These are phyloP conservation scores for Acephala macrosclerotiorum DNA, from an alignment of 2,329 filamentous ascomycete species.

Conservation along the genomic window DNA sequence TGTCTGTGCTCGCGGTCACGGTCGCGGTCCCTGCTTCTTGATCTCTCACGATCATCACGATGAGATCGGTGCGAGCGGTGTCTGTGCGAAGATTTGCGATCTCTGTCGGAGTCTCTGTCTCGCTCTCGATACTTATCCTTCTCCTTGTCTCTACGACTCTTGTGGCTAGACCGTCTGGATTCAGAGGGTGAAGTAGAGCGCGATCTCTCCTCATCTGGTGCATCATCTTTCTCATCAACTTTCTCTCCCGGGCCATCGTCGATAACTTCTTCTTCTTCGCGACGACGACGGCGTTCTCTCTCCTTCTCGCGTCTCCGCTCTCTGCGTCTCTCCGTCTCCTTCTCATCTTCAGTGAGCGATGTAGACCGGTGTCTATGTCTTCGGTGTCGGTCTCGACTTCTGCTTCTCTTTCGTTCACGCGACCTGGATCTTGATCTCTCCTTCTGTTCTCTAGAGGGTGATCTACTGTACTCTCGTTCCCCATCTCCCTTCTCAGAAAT, in stretches of 20 bases:
- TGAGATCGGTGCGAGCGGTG: conserved; percentile 58
- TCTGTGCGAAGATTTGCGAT: conserved; percentile 46
- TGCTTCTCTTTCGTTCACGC: conserved; percentile 38
- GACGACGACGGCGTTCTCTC: conserved; percentile 39
- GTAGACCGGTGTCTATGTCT: conserved; percentile 43
- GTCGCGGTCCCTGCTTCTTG: conserved; percentile 49
- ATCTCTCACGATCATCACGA: conserved; percentile 49
- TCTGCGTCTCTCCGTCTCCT: conserved; percentile 42
- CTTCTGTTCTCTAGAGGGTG: conserved; percentile 35
- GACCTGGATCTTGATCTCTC: conserved; percentile 45
- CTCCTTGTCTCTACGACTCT: conserved; percentile 66
- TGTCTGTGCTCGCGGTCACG: conserved; percentile 50
- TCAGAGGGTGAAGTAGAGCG: conserved; percentile 71
- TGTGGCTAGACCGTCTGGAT: conserved; percentile 63
- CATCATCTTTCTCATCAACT: conserved; percentile 41
- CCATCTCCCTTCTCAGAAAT: conserved; percentile 33
- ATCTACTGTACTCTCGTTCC: conserved; percentile 38
- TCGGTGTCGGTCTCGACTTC: conserved; percentile 39
- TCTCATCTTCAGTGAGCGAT: conserved; percentile 42
- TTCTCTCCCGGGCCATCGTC: conserved; percentile 30
- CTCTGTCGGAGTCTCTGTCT: conserved; percentile 52
- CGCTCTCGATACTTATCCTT: conserved; percentile 57
- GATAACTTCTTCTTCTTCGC: conserved; percentile 37
- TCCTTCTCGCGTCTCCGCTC: conserved; percentile 42
- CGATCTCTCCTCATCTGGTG: conserved; percentile 61